These are phyloP conservation scores for Grigorovia humatica DNA, from an alignment of 805 yeast genomes.

Conservation along the genomic window DNA sequence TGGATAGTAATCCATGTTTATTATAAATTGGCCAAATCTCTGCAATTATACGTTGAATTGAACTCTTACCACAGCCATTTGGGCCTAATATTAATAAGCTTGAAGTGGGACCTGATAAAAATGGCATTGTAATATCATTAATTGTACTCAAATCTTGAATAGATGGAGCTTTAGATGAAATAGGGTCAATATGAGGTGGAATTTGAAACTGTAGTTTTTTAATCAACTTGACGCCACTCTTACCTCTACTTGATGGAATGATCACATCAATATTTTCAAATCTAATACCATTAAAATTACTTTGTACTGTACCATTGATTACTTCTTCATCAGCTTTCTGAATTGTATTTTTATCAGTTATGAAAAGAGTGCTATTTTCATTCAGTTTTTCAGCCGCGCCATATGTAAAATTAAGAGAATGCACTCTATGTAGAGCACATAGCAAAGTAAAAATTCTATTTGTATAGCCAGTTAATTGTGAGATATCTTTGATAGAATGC, in stretches of 20 bases:
- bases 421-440: constrained; percentile 72
- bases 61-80: constrained; percentile 84
- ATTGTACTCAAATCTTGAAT: constrained; percentile 31
- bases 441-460: constrained; percentile 72
- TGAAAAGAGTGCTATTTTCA: background rate
- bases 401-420: constrained; percentile 40
- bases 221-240: constrained; percentile 51
- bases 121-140: constrained; percentile 17
- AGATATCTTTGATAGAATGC: constrained; percentile 87
- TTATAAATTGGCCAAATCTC: constrained; percentile 86
- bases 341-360: background rate
- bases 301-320: constrained; percentile 72
- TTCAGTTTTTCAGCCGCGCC: constrained; percentile 16
- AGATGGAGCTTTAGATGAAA: constrained; percentile 17
- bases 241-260: constrained; percentile 58
- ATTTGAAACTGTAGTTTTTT: constrained; percentile 50
- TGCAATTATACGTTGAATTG: constrained; percentile 72
- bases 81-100: constrained; percentile 75
- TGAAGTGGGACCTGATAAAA: constrained; percentile 37
- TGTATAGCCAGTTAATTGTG: constrained; percentile 85
- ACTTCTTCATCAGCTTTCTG: constrained; percentile 30
- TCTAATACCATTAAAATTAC: constrained; percentile 66
- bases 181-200: constrained; percentile 24
- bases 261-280: constrained; percentile 76
- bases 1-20: constrained; percentile 60